Conservation (phyloP, 192 early-diverging fungal species). For the Diversispora eburnea region DNA sequence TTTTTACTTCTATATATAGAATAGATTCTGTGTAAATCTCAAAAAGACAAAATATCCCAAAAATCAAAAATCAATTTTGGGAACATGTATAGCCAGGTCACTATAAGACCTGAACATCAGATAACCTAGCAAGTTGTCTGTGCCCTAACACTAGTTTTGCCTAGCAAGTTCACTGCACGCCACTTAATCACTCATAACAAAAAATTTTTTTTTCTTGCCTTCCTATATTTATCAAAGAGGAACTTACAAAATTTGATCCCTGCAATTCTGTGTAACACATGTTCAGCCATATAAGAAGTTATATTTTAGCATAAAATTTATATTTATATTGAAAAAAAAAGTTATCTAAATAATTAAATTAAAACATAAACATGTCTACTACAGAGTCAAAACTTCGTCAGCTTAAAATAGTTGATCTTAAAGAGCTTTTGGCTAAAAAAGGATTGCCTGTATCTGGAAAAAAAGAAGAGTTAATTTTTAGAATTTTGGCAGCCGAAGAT, state of each 20-base stretch:
- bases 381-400: constrained; percentile 36
- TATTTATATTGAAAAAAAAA: too few relatives aligned
- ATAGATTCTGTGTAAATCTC: too few relatives aligned
- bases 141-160: neutral
- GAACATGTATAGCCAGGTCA: too few relatives aligned
- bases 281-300: too few relatives aligned
- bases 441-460: constrained; percentile 57
- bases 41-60: too few relatives aligned
- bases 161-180: neutral
- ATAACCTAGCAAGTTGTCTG: neutral
- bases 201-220: neutral
- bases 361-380: neutral
- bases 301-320: too few relatives aligned
- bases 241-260: too few relatives aligned
- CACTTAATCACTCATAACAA: neutral
- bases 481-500: constrained; percentile 43
- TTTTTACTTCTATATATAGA: too few relatives aligned
- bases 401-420: constrained; percentile 56
- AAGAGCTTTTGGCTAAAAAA: constrained; percentile 52
- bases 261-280: too few relatives aligned
- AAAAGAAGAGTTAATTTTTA: constrained; percentile 62
- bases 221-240: neutral
- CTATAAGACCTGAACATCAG: neutral
- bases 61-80: too few relatives aligned
- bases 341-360: too few relatives aligned